phyloP scores from a whole-genome alignment of 139 green algal genomes.

The Spirogloea muscicola region DNA sequence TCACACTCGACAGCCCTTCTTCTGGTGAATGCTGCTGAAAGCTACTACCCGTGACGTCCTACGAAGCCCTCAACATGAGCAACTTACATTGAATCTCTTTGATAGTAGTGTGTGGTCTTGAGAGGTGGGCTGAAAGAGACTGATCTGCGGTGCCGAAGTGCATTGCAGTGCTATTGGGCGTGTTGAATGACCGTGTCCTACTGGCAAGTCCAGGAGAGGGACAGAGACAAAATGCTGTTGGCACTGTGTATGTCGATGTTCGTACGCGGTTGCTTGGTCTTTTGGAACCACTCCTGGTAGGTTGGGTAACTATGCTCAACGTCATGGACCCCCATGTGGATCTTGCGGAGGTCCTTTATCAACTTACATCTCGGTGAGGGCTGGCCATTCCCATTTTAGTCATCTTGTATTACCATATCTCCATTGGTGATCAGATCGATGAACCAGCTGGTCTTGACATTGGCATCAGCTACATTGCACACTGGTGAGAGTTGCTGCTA shows the following conservation, averaged over 20 bases:
- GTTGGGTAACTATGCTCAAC: slow-evolving; percentile 35
- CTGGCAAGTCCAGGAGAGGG: slow-evolving; percentile 4
- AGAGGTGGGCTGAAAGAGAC: no score
- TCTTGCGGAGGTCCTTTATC: slow-evolving; percentile 11
- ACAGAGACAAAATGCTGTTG: no score
- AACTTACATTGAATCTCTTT: no score
- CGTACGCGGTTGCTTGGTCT: slow-evolving; percentile 16
- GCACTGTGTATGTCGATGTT: slow-evolving; percentile 32
- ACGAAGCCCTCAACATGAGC: no score
- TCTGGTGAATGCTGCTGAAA: neutral
- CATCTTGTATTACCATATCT: no score
- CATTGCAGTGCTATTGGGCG: slow-evolving; percentile 26
- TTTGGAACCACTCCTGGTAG: slow-evolving; percentile 33
- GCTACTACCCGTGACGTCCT: no score
- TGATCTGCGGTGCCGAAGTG: neutral
- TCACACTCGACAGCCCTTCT: slow-evolving; percentile 33
- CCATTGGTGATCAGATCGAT: no score
- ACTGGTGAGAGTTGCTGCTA: neutral
- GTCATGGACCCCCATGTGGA: slow-evolving; percentile 19
- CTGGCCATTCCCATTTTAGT: no score
- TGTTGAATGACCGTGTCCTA: slow-evolving; percentile 40
- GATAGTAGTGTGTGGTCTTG: no score
- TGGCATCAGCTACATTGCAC: neutral
- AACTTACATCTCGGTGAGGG: slow-evolving; percentile 32
- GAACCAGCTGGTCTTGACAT: no score